These are phyloP conservation scores for Arctium minus DNA, from an alignment of 129 eudicot genomes.

Conservation along the genomic window DNA sequence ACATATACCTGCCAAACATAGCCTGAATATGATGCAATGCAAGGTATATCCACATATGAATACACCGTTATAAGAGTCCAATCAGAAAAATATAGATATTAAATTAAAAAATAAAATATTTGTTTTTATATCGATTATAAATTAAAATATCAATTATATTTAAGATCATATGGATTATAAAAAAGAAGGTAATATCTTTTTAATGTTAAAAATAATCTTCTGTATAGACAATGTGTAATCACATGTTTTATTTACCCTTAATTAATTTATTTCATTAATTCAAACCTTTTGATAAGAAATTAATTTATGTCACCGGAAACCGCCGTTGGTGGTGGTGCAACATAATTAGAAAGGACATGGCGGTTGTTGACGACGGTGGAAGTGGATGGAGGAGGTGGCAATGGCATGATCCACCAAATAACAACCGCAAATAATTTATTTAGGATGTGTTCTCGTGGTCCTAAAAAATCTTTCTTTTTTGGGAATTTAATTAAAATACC, in stretches of 20 bases:
- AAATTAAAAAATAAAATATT: too few relatives aligned
- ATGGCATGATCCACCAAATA: not conserved
- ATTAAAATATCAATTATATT: too few relatives aligned
- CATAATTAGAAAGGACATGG: not conserved
- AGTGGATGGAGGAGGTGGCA: slow-evolving; percentile 9
- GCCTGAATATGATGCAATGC: too few relatives aligned
- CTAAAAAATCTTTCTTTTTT: not conserved
- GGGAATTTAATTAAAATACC: too few relatives aligned
- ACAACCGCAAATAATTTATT: not conserved
- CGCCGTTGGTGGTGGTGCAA: slow-evolving; percentile 20
- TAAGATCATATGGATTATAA: not conserved
- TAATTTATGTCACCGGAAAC: slow-evolving; percentile 22
- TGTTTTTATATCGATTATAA: not conserved
- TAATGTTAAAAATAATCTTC: too few relatives aligned
- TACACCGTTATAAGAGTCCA: too few relatives aligned
- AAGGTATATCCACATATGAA: too few relatives aligned
- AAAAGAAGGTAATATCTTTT: not conserved
- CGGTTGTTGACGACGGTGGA: slow-evolving; percentile 13
- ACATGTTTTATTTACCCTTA: not conserved
- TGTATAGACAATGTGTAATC: not conserved
- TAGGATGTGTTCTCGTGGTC: slow-evolving; percentile 7
- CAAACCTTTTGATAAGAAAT: not conserved
- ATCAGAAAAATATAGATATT: too few relatives aligned
- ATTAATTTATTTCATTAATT: not conserved
- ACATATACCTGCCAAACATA: too few relatives aligned